Percentiles rank a stretch among this genome's conserved stretches.
Conservation (phyloP, 352 stramenopile species). For the Pythium oligandrum region DNA sequence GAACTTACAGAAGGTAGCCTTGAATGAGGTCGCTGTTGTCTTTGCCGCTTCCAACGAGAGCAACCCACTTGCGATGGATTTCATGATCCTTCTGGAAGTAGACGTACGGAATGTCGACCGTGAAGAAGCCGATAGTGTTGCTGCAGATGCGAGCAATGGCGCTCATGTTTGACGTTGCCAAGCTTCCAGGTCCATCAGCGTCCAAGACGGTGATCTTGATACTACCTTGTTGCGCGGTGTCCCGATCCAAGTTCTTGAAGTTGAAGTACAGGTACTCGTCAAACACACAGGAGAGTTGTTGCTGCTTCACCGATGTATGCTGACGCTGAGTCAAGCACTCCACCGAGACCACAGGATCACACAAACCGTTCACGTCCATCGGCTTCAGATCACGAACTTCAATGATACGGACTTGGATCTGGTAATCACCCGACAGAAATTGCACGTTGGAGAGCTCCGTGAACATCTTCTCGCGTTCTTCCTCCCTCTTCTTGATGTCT, state of each 20-base stretch:
- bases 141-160: constrained; percentile 34
- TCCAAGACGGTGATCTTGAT: constrained; percentile 86
- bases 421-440: constrained; percentile 81
- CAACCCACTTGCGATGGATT: constrained; percentile 87
- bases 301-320: constrained; percentile 77
- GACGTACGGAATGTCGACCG: constrained; percentile 78
- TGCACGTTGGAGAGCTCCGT: constrained; percentile 65
- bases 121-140: constrained; percentile 84
- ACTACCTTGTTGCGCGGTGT: constrained; percentile 59
- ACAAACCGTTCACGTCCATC: constrained; percentile 81
- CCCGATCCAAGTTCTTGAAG: constrained; percentile 74
- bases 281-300: constrained; percentile 85
- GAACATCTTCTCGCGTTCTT: constrained; percentile 73
- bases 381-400: constrained; percentile 88
- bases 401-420: constrained; percentile 85
- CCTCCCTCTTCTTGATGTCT: constrained; percentile 58
- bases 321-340: constrained; percentile 80
- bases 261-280: constrained; percentile 90
- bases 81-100: constrained; percentile 86
- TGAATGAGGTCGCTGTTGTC: constrained; percentile 83
- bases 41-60: constrained; percentile 67
- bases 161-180: constrained; percentile 17
- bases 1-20: constrained; percentile 80
- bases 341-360: constrained; percentile 85
- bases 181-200: constrained; percentile 40